Evolutionary conservation across 2,329 filamentous ascomycete species (phyloP).

Genomic region (Whalleya microplaca): DNA sequence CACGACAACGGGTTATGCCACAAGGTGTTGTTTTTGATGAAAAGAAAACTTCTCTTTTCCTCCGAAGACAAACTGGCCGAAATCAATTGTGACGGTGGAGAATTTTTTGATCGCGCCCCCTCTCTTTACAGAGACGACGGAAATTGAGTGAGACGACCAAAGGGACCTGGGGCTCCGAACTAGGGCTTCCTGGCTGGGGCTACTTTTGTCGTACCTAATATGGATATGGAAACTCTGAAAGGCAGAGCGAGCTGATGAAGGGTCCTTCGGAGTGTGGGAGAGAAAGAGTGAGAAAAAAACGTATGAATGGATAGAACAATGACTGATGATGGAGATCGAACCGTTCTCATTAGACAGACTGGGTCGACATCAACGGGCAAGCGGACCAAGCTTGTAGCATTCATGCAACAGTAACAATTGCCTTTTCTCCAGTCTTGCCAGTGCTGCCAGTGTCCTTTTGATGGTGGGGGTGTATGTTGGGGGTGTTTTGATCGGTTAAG

Average conservation of each 20-base stretch:
- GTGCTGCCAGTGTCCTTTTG: background rate
- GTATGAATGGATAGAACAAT: background rate
- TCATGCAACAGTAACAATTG: background rate
- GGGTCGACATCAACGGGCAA: background rate
- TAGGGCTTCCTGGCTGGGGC: conserved; percentile 1
- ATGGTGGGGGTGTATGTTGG: background rate
- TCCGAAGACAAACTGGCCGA: background rate
- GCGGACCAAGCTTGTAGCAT: background rate
- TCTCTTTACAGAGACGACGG: background rate
- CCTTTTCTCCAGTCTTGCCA: background rate
- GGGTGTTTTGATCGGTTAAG: background rate
- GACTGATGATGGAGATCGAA: background rate
- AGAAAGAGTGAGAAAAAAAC: background rate
- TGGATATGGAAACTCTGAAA: background rate
- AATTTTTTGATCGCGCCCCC: background rate
- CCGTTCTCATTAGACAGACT: background rate
- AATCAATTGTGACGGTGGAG: background rate
- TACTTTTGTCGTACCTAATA: background rate
- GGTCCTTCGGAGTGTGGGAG: background rate
- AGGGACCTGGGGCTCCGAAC: conserved; percentile 6
- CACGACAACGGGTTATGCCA: background rate
- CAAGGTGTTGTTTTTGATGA: background rate
- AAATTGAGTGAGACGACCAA: background rate
- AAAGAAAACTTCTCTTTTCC: background rate
- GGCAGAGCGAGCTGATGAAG: too few species aligned